A percentile compares a stretch with the other conserved stretches of the same genome.
Evolutionary conservation across 768 basidiomycete species (phyloP).

Genomic region (Coprinellus aureogranulatus): DNA sequence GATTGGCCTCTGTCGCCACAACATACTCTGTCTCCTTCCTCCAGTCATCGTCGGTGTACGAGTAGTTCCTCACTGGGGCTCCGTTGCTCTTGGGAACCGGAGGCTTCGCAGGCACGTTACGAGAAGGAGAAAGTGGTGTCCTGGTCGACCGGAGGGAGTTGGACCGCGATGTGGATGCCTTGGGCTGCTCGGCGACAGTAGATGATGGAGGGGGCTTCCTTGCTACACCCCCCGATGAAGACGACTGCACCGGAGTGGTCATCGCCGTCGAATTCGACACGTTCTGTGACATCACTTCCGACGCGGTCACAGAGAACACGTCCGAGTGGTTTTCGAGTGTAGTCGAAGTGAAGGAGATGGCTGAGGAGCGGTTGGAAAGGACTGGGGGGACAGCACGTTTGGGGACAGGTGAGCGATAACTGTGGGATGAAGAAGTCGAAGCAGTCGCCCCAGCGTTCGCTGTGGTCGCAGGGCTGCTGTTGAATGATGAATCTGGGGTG

Average conservation of each 20-base stretch:
- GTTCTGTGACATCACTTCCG: background rate
- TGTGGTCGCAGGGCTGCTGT: background rate
- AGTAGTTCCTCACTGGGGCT: conserved; percentile 22
- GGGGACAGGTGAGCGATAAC: conserved; percentile 14
- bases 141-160: background rate
- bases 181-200: background rate
- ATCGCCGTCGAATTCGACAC: conserved; percentile 33
- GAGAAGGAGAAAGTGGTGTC: background rate
- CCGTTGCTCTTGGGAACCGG: conserved; percentile 11
- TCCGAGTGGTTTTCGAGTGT: conserved; percentile 41
- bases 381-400: conserved; percentile 5
- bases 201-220: background rate
- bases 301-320: conserved; percentile 27
- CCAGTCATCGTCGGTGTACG: conserved; percentile 61
- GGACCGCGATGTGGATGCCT: background rate
- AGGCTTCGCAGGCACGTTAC: conserved; percentile 9
- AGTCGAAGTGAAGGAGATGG: conserved; percentile 33
- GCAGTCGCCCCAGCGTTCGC: background rate
- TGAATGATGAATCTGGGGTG: conserved; percentile 4
- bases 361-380: conserved; percentile 13
- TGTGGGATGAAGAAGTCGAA: conserved; percentile 14
- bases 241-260: conserved; percentile 19
- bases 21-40: conserved; percentile 69
- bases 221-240: conserved; percentile 25
- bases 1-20: too few species aligned